Evolutionary conservation across 108 stramenopile genomes (phyloP).

Genomic region (Cyclostephanos invisitatus): DNA sequence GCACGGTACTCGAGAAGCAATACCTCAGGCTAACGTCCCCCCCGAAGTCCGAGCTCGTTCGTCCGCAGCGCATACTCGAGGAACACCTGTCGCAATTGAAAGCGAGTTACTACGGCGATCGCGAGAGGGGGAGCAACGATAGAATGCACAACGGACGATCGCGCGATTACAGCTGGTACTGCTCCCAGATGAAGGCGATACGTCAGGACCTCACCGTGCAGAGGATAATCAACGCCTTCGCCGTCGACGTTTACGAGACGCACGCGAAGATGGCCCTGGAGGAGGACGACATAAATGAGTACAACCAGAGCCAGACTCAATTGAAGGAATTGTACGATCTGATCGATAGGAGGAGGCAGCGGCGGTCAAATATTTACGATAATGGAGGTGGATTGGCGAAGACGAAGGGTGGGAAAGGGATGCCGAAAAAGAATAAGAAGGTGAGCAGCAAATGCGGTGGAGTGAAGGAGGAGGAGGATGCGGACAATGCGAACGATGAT

Average conservation of each 20-base stretch:
- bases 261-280: constrained; percentile 94
- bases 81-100: constrained; percentile 63
- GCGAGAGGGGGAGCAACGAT: constrained; percentile 29
- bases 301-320: constrained; percentile 97
- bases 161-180: constrained; percentile 86
- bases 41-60: constrained; percentile 68
- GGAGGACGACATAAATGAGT: constrained; percentile 86
- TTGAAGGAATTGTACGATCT: constrained; percentile 71
- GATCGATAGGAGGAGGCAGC: constrained; percentile 2
- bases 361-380: neutral
- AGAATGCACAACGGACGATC: constrained; percentile 28
- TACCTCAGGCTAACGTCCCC: constrained; percentile 83
- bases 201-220: constrained; percentile 96
- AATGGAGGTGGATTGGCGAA: neutral
- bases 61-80: constrained; percentile 63
- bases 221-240: constrained; percentile 83
- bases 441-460: neutral
- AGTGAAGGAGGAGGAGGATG: neutral
- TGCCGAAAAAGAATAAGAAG: neutral
- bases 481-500: constrained; percentile 25
- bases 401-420: neutral
- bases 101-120: constrained; percentile 5
- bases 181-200: constrained; percentile 92
- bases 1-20: constrained; percentile 71
- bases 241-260: constrained; percentile 92